phyloP scores from a whole-genome alignment of 768 basidiomycete species.

The Tulasnella sp. region DNA sequence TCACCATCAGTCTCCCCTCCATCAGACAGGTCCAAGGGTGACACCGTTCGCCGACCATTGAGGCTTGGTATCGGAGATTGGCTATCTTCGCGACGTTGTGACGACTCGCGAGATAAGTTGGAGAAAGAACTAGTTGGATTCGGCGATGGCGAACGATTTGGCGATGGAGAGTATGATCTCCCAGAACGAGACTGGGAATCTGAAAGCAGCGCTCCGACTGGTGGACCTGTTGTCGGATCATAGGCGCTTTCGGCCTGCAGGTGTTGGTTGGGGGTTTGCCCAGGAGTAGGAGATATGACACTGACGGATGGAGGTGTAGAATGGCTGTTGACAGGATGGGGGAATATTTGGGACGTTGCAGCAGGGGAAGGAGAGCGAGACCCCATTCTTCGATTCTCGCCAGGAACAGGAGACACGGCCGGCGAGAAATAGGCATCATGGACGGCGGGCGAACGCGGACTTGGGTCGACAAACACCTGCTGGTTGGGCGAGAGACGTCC shows the following conservation, averaged over 20 bases:
- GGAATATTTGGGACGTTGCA: not conserved
- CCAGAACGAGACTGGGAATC: too few species aligned
- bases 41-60: not conserved
- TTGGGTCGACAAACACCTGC: too few species aligned
- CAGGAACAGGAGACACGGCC: not conserved
- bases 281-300: not conserved
- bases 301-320: not conserved
- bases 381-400: not conserved
- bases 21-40: not conserved
- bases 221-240: not conserved
- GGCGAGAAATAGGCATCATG: conserved; percentile 4
- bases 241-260: not conserved
- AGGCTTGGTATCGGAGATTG: too few species aligned
- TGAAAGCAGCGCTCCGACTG: too few species aligned
- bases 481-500: conserved; percentile 7
- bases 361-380: conserved; percentile 8
- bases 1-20: not conserved
- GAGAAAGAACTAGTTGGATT: too few species aligned
- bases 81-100: too few species aligned
- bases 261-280: not conserved
- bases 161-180: too few species aligned
- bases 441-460: too few species aligned
- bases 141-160: too few species aligned
- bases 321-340: not conserved
- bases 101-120: too few species aligned